Evolutionary conservation across 163 green algal species (phyloP), one percentile per base, ranked within the genome.

Genomic region (Scenedesmus sp.): DNA sequence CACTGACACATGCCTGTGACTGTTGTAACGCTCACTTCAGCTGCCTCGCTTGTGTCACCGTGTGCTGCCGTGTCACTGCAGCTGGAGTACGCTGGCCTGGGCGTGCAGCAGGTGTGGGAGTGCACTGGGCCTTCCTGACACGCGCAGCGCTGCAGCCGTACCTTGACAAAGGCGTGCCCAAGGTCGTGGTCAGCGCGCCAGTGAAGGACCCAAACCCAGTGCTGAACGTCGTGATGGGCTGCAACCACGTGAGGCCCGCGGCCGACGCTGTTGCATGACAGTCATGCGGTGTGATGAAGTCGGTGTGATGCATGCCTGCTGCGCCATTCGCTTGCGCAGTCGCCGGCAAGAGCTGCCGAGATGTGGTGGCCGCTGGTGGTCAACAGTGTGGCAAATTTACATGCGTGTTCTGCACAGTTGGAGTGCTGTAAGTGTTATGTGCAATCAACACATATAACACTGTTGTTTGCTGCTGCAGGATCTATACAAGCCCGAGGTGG

Each of bases 191-290:
- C 20, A 95, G 93, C 6, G 97, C 97, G 44, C 97, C 97, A 15
- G 96, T 98, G 33, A 98, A 98, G 94, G 96, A 98, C 83, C 65
- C 94, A 5, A 7, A 43, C 35, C 95, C 96, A 6, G 96, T 97
- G 81, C 94, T 97, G 44, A 98, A 98, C 90, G 94, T 98, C 16
- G 97, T 98, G 26, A 93, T 96, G 68, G 96, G 96, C 16, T 93
- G 94, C 85, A 98, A 98, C 76, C 91, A 98, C 46, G 95, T 97
- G 72, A 85, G 93, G 49, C 26, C 40, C n/a, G 5, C 18, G 15
- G 53, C 18, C 4, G 26, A 30, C 18, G 53, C 18, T 65, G 18
- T 65, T 65, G 53, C 4, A 10, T 16, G 46, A 53, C 46, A 53
- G 10, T 10, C 7, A 53, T n/a, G 46, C 7, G 46, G 46, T 35